phyloP scores from a whole-genome alignment of 129 eudicot species.

The Solidago caesia region DNA sequence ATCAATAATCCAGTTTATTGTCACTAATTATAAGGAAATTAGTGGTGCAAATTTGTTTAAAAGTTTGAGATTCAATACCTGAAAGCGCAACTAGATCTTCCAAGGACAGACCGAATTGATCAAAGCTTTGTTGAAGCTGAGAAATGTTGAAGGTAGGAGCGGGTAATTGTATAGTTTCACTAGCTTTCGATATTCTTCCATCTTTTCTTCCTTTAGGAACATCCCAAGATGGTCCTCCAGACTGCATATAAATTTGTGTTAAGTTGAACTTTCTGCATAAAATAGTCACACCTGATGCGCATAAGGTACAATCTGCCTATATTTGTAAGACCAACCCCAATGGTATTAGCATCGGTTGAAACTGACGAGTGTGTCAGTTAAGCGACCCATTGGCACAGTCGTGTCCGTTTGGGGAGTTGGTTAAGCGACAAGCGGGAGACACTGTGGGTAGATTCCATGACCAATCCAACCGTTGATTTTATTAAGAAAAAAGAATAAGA shows the following conservation, averaged over 20 bases:
- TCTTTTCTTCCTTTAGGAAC: slow-evolving; percentile 88
- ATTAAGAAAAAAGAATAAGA: no score
- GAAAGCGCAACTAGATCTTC: slow-evolving; percentile 80
- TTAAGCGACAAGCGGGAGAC: no score
- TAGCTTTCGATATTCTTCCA: slow-evolving; percentile 75
- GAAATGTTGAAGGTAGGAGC: slow-evolving; percentile 67
- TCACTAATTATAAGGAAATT: neutral
- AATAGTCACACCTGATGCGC: neutral
- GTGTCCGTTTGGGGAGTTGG: no score
- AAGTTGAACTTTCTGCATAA: neutral
- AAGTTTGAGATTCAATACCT: slow-evolving; percentile 29
- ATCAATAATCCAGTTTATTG: no score
- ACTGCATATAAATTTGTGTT: slow-evolving; percentile 27
- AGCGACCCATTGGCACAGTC: no score
- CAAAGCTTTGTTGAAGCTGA: slow-evolving; percentile 69
- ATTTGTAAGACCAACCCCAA: neutral
- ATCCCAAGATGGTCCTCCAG: slow-evolving; percentile 84
- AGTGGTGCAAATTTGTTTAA: neutral
- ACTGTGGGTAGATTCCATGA: no score
- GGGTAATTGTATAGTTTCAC: slow-evolving; percentile 64
- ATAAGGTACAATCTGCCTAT: neutral
- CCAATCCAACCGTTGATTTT: no score
- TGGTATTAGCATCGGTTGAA: no score
- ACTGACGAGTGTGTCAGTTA: no score
- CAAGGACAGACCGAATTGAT: slow-evolving; percentile 68